Conservation (phyloP, 495 filamentous ascomycete genomes). For the Penicillium paradoxum region DNA sequence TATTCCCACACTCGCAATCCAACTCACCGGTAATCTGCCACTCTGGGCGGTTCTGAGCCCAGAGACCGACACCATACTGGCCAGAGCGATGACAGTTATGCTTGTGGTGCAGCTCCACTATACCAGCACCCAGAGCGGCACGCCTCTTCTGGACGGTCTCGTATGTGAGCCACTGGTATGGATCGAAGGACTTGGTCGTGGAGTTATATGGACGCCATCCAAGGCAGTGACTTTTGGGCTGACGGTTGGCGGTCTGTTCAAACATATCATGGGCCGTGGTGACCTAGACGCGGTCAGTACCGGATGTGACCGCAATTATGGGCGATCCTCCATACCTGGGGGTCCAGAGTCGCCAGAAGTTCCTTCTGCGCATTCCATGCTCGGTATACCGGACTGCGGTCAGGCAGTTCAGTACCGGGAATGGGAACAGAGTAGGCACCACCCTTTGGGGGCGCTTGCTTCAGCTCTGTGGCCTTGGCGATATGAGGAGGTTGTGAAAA, state of each 20-base stretch:
- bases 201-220: slow-evolving; percentile 79
- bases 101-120: slow-evolving; percentile 75
- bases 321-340: slow-evolving; percentile 46
- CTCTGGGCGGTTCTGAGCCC: slow-evolving; percentile 94
- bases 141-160: slow-evolving; percentile 71
- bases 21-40: slow-evolving; percentile 88
- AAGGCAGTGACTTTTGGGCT: slow-evolving; percentile 62
- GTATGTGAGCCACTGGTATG: slow-evolving; percentile 82
- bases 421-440: slow-evolving; percentile 56
- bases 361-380: slow-evolving; percentile 72
- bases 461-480: slow-evolving; percentile 39
- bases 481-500: slow-evolving; percentile 39
- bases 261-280: slow-evolving; percentile 77
- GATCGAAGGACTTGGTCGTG: slow-evolving; percentile 66
- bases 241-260: slow-evolving; percentile 59
- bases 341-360: slow-evolving; percentile 69
- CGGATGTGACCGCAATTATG: background rate
- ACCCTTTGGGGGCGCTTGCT: slow-evolving; percentile 40
- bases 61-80: slow-evolving; percentile 84
- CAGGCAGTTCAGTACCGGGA: slow-evolving; percentile 66
- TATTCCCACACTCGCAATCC: background rate
- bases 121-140: slow-evolving; percentile 78
- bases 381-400: slow-evolving; percentile 72
- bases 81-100: slow-evolving; percentile 52
- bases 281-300: slow-evolving; percentile 35